Base-by-base conservation (phyloP, 1,139 yeast species). In the Saccharomyces uvarum region DNA sequence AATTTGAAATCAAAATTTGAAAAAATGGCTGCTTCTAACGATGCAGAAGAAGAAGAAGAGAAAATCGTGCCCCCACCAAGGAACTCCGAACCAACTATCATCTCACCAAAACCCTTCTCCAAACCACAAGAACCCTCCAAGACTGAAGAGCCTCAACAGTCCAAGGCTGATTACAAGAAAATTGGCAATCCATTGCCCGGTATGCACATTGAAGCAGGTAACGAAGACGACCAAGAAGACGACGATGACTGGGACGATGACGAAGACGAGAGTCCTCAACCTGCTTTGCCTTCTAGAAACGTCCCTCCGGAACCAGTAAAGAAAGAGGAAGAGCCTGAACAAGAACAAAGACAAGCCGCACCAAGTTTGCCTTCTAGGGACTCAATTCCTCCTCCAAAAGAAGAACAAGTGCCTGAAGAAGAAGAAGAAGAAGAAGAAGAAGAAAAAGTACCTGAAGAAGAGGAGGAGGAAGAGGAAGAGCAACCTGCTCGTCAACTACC, bases 1-100 rank as follows among this genome's bases (percentile, higher is more conserved):
- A 70, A 71, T 46, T 59, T 72, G 57, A 71, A 66, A 59, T 67
- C 68, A 21, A 71, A 62, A 56, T 72, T 72, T 49, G 73, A 72
- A 53, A 61, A 66, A 27, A 47, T 71, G 46, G 67, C 70, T 54
- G 49, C 50, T 24, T 14, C 42, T 31, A 8, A 38, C 38, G 24
- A 47, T 24, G 4, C 44, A 11, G 50, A 29, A 27, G 65, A 66
- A 29, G 63, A 42, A 11, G 44, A 48, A 49, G 19, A 38, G 6
- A 38, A 19, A 38, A 14, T 9, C 11, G 26, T 19, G 3, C 19
- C 47, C 49, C 56, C 55, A 32, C 47, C 53, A 19, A 49, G 32
- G 48, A 49, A 46, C 31, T 14, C 44, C 8, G 61, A 57, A 31
- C 61, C 62, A 8, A 16, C 44, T 11, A 56, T 59, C 21, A 57